A percentile compares a stretch with the other conserved stretches of the same genome.
phyloP scores from a whole-genome alignment of 2,329 filamentous ascomycete genomes.

The Zymoseptoria passerinii region DNA sequence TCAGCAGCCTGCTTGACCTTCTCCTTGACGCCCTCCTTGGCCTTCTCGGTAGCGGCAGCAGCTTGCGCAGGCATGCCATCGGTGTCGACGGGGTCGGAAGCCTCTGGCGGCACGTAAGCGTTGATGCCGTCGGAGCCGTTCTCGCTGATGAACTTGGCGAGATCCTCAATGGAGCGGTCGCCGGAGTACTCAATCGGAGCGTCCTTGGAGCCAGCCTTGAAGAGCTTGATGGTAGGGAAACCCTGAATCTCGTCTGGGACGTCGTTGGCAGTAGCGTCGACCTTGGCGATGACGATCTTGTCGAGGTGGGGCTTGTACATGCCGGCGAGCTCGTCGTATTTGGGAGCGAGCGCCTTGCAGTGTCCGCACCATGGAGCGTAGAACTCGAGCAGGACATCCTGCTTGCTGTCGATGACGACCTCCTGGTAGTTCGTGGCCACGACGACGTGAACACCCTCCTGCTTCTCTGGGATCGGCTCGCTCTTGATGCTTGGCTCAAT shows the following conservation, averaged over 20 bases:
- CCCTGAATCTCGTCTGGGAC: slow-evolving; percentile 94
- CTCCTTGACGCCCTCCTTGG: slow-evolving; percentile 21
- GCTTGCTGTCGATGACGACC: slow-evolving; percentile 82
- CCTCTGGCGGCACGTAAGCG: slow-evolving; percentile 43
- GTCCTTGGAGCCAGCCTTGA: slow-evolving; percentile 80
- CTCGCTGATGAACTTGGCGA: slow-evolving; percentile 86
- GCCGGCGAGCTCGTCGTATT: slow-evolving; percentile 56
- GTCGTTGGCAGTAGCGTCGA: slow-evolving; percentile 93
- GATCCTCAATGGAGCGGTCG: slow-evolving; percentile 80
- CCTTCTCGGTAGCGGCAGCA: slow-evolving; percentile 33
- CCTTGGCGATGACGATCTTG: slow-evolving; percentile 66
- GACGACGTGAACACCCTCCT: slow-evolving; percentile 82
- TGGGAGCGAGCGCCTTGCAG: slow-evolving; percentile 61
- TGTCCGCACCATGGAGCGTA: slow-evolving; percentile 81
- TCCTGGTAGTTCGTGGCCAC: slow-evolving; percentile 93
- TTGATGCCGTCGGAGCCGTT: slow-evolving; percentile 84
- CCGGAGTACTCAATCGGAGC: slow-evolving; percentile 80
- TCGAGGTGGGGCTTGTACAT: slow-evolving; percentile 46
- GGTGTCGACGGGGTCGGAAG: slow-evolving; percentile 37
- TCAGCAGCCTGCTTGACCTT: slow-evolving; percentile 32
- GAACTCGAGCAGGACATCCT: slow-evolving; percentile 97
- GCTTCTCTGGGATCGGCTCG: slow-evolving; percentile 86
- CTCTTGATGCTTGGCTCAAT: slow-evolving; percentile 96
- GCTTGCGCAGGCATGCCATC: slow-evolving; percentile 41
- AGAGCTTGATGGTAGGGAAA: slow-evolving; percentile 99